A percentile compares a stretch with the other conserved stretches of the same genome.
These are phyloP conservation scores for Cicer cuneatum DNA, from an alignment of 306 rosid species.

Conservation along the genomic window DNA sequence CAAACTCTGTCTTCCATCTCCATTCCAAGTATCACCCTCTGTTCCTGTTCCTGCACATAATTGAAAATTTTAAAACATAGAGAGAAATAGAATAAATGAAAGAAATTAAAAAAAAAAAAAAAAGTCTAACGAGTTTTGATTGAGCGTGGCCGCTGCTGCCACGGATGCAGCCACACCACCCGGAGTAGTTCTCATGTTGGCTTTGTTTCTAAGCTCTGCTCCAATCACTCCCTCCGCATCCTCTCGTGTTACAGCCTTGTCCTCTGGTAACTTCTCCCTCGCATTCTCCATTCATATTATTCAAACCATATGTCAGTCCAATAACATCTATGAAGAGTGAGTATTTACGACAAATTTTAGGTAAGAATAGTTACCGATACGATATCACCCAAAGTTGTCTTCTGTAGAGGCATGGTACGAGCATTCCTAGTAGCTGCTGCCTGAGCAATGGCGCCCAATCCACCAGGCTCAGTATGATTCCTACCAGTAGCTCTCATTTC, in stretches of 20 bases:
- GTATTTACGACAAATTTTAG: no score
- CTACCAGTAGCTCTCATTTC: constrained; percentile 56
- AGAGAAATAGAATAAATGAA: not conserved
- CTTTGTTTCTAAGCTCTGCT: constrained; percentile 66
- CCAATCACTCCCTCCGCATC: constrained; percentile 69
- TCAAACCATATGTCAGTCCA: not conserved
- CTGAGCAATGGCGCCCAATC: constrained; percentile 57
- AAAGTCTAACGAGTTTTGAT: constrained; percentile 46
- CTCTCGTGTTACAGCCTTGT: constrained; percentile 65
- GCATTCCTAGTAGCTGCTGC: constrained; percentile 55
- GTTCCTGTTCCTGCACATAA: not conserved
- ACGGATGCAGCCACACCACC: constrained; percentile 68
- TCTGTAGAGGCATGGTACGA: constrained; percentile 35
- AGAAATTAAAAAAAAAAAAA: not conserved
- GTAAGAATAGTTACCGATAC: constrained; percentile 41
- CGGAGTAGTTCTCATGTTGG: constrained; percentile 61
- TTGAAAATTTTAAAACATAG: not conserved
- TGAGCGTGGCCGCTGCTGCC: constrained; percentile 61
- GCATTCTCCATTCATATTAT: constrained; percentile 49
- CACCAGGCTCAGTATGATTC: constrained; percentile 34
- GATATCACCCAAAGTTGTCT: constrained; percentile 53
- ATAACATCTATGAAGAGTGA: no score
- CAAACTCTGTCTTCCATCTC: not conserved
- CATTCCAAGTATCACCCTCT: not conserved
- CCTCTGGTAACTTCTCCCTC: constrained; percentile 43